Evolutionary conservation across 495 filamentous ascomycete species (phyloP).

Genomic region (Pseudomonodictys pantanalensis): DNA sequence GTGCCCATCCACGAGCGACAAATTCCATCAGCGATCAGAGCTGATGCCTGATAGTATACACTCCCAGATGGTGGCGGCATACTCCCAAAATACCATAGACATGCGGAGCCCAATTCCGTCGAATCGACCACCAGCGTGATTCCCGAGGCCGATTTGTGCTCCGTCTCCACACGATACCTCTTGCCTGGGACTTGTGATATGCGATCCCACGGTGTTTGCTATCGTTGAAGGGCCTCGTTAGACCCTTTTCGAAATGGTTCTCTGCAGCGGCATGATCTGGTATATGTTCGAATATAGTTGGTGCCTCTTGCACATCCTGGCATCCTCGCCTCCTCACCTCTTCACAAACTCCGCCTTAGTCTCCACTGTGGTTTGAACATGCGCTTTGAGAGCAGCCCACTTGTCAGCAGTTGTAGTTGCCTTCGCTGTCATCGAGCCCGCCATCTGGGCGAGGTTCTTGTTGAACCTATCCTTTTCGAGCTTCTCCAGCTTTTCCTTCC

Average conservation of each 20-base stretch:
- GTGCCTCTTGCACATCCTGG: background rate
- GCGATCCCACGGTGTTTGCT: too few relatives aligned
- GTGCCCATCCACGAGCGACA: too few relatives aligned
- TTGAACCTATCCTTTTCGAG: slow-evolving; percentile 79
- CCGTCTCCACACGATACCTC: too few relatives aligned
- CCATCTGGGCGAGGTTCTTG: slow-evolving; percentile 67
- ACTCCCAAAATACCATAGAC: too few relatives aligned
- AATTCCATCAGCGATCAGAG: too few relatives aligned
- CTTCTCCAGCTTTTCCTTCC: slow-evolving; percentile 72
- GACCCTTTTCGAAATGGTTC: background rate
- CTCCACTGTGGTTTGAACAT: slow-evolving; percentile 72
- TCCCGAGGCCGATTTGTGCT: too few relatives aligned
- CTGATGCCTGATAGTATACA: too few relatives aligned
- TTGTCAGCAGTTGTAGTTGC: slow-evolving; percentile 52
- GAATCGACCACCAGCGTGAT: too few relatives aligned
- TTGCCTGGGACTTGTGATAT: background rate
- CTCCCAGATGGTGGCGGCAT: too few relatives aligned
- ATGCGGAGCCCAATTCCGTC: too few relatives aligned
- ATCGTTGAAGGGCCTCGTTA: too few relatives aligned
- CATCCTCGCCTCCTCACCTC: background rate
- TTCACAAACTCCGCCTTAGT: slow-evolving; percentile 61
- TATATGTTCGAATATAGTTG: background rate
- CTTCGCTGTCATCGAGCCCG: slow-evolving; percentile 41
- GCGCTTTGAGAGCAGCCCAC: slow-evolving; percentile 66
- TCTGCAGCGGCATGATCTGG: background rate